Conservation (phyloP, 2,329 filamentous ascomycete species). For the Fusarium solani-melongenae region DNA sequence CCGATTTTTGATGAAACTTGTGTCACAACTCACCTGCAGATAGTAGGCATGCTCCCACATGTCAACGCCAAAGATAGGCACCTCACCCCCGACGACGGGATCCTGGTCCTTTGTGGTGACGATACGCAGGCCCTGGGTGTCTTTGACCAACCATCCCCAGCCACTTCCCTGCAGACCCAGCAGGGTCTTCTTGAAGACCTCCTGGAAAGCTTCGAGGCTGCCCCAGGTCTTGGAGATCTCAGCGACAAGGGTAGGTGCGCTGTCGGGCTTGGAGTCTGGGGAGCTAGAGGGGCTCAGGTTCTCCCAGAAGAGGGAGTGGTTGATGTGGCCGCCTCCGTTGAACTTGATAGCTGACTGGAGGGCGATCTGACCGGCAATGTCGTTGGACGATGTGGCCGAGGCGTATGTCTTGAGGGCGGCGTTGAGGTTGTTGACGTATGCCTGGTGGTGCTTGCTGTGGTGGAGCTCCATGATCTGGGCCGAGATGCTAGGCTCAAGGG, state of each 20-base stretch:
- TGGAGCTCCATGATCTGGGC: slow-evolving; percentile 85
- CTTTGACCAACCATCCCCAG: slow-evolving; percentile 87
- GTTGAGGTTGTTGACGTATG: slow-evolving; percentile 83
- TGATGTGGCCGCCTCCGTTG: slow-evolving; percentile 92
- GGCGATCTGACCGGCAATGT: slow-evolving; percentile 72
- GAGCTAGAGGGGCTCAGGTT: slow-evolving; percentile 75
- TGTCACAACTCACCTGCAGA: slow-evolving; percentile 68
- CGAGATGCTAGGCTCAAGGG: slow-evolving; percentile 79
- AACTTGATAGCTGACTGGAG: slow-evolving; percentile 82
- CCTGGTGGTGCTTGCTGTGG: slow-evolving; percentile 82
- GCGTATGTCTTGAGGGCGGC: slow-evolving; percentile 70
- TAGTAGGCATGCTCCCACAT: slow-evolving; percentile 98
- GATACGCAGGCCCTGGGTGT: slow-evolving; percentile 72
- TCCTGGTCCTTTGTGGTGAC: slow-evolving; percentile 90
- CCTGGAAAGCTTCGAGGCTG: slow-evolving; percentile 72
- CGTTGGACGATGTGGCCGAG: slow-evolving; percentile 63
- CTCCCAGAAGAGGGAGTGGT: slow-evolving; percentile 94
- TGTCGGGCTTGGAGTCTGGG: slow-evolving; percentile 64
- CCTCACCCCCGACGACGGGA: slow-evolving; percentile 71
- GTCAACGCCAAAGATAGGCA: slow-evolving; percentile 82
- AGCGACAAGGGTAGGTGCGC: slow-evolving; percentile 67
- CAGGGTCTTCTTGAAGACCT: slow-evolving; percentile 72
- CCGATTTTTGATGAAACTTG: background rate
- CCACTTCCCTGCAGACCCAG: slow-evolving; percentile 84
- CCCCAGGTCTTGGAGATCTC: slow-evolving; percentile 77